These are phyloP conservation scores for Gymnopilus junonius DNA, from an alignment of 768 basidiomycete species.

Conservation along the genomic window DNA sequence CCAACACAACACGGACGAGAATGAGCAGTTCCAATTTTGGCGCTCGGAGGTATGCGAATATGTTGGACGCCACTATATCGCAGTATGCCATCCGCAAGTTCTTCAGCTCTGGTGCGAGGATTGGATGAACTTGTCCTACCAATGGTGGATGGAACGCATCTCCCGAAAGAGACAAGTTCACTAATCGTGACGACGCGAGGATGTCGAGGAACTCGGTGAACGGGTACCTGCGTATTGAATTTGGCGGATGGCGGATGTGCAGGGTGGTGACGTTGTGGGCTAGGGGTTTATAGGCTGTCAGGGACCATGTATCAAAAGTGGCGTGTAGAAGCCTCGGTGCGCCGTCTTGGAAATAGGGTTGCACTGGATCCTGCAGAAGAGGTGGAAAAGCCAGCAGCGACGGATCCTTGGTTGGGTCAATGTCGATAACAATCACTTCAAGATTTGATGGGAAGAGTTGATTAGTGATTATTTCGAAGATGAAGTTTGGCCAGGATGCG, in stretches of 20 bases:
- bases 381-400: background rate
- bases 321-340: background rate
- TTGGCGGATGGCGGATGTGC: background rate
- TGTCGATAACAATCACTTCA: background rate
- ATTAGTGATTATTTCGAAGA: background rate
- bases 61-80: background rate
- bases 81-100: background rate
- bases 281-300: no score
- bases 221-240: background rate
- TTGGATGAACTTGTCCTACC: no score
- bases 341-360: background rate
- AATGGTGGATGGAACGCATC: no score
- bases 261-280: no score
- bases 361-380: background rate
- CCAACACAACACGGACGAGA: background rate
- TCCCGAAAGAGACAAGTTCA: background rate
- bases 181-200: background rate
- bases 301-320: background rate
- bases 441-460: background rate
- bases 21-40: background rate
- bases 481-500: background rate
- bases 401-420: background rate
- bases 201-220: background rate
- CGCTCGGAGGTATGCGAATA: background rate
- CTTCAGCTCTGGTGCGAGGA: background rate